Conservation (phyloP, 345 rosid genomes). For the Citrus reticulata region DNA sequence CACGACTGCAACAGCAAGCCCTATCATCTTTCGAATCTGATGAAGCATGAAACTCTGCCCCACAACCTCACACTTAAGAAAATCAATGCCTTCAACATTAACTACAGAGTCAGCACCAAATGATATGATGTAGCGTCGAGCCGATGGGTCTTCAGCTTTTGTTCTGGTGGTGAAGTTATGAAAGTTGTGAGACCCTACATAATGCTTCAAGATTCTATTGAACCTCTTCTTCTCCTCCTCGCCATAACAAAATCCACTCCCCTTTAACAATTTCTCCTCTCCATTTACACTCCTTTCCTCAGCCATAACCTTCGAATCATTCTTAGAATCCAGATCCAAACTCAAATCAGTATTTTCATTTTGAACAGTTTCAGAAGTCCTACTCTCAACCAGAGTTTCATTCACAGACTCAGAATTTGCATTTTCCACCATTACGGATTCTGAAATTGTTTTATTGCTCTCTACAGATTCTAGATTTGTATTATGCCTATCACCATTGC, state of each 20-base stretch:
- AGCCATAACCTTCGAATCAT: constrained; percentile 5
- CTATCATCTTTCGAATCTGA: constrained; percentile 91
- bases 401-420: background rate
- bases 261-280: constrained; percentile 17
- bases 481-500: constrained; percentile 9
- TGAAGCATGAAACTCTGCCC: constrained; percentile 99
- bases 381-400: background rate
- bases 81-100: constrained; percentile 68
- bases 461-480: constrained; percentile 4
- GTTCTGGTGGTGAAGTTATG: constrained; percentile 93
- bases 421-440: background rate
- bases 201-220: constrained; percentile 64
- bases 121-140: constrained; percentile 64
- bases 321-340: background rate
- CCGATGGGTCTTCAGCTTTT: constrained; percentile 85
- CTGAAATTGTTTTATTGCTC: constrained; percentile 5
- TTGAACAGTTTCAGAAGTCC: constrained; percentile 1
- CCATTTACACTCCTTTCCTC: constrained; percentile 23
- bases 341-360: constrained; percentile 18
- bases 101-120: constrained; percentile 54
- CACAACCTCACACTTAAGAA: constrained; percentile 90
- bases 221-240: constrained; percentile 75
- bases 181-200: constrained; percentile 89
- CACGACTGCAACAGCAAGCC: constrained; percentile 84
- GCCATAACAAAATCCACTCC: constrained; percentile 52